Evolutionary conservation across 1,284 basidiomycete species (phyloP), one percentile per base, ranked within the genome.

Genomic region (Pisolithus thermaeus): DNA sequence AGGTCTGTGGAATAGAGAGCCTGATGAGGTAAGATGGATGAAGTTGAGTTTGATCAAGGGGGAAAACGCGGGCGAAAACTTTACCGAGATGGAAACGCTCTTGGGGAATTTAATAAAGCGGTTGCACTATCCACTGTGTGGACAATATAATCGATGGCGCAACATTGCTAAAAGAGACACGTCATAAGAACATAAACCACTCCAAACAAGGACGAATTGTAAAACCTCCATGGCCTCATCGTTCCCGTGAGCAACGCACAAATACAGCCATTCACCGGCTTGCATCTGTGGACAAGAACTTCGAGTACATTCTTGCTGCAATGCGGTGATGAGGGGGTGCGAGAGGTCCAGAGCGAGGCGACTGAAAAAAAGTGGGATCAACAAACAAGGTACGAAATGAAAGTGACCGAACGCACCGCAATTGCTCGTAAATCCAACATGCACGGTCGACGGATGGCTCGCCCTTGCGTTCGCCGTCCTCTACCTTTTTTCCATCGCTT

Each of bases 371-470:
- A 30, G 55, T 14, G 55, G 41, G 58, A 47, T 49, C 22, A 23
- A 35, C 50, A 40, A 43, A 30, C 37, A 5, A 14, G 27, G 14
- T 35, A 48, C 32, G 23, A n/a, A 6, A 43, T 22, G n/a, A 38
- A 18, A 38, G n/a, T 40, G 51, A 25, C 12, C 3, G 14, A 37
- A 68, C 81, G 56, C 52, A 92, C 92, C 93, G 75, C 7, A 97
- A 71, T 59, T 97, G 95, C 65, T 97, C 95, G 62, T 95, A 97
- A 55, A 97, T 85, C 95, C 95, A 98, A 64, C 93, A 92, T 7
- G 81, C 79, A 61, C 85, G 81, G 66, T 92, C 89, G 3, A 89
- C 83, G n/a, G 71, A 68, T 4, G 80, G 68, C 47, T 82, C 80
- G 38, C 59, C 70, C 63, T 75, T 80, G 42, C 63, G 70, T 14